Evolutionary conservation across 805 yeast species (phyloP), one percentile per base, ranked within the genome.

Genomic region (Candida insectorum): DNA sequence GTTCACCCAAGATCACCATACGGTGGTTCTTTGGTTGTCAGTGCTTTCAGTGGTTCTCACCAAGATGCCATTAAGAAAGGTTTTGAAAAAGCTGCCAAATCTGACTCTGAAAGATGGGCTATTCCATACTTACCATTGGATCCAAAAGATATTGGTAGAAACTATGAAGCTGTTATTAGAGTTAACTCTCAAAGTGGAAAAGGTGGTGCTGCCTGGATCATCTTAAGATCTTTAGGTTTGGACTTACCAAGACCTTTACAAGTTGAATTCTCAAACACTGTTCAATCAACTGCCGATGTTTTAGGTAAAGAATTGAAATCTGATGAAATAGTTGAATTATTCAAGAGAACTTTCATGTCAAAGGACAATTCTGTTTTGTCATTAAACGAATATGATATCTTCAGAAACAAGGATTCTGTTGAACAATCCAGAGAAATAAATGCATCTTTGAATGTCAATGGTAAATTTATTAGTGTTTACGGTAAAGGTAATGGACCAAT

Each of bases 161-260:
- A 73, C 47, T 82, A 82, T 57, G 91, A 82, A 63, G 89, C 88
- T 34, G 85, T 82, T 38, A 82, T 82, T 53, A 72, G 91, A 68
- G 89, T 82, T 50, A 82, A 82, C 64, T 82, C 91, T 15, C 91
- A 82, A 63, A 79, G 86, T n/a, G 91, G 91, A 58, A 82, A 82
- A 59, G 91, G 91, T 54, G 91, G 91, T 59, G 86, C 89, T 28
- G 86, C 89, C 15, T 82, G 91, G 91, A 77, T 82, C 36, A 71
- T 82, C 42, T 72, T 80, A 51, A 71, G 85, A 61, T 66, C 83
- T 20, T 62, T 81, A 47, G 88, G 85, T 41, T 65, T 82, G 46
- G 91, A 82, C 52, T 63, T 82, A 43, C 91, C 91, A 55, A 74
- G 87, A 65, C 65, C 64, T 35, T 62, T 82, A 60, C 91, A 82